These are phyloP conservation scores for Ogataea trehaloabstinens DNA, from an alignment of 805 yeast genomes.

Conservation along the genomic window DNA sequence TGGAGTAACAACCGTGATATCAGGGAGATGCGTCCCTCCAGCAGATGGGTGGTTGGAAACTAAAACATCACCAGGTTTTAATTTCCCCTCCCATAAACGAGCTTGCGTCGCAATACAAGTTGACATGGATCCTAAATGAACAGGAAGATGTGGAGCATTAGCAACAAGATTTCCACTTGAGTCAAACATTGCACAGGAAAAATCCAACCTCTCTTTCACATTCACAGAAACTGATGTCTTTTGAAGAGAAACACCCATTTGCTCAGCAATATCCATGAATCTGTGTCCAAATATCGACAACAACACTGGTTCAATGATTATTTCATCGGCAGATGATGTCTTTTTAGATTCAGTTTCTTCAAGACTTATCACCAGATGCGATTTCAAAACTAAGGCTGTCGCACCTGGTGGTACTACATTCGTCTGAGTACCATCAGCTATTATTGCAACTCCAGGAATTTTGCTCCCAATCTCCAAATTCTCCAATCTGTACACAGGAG, in stretches of 20 bases:
- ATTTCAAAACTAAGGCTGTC: constrained; percentile 51
- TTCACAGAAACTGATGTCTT: constrained; percentile 80
- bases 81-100: constrained; percentile 57
- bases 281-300: constrained; percentile 78
- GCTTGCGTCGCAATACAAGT: constrained; percentile 72
- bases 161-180: constrained; percentile 77
- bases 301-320: constrained; percentile 61
- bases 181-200: constrained; percentile 81
- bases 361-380: constrained; percentile 56
- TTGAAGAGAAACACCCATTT: constrained; percentile 79
- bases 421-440: constrained; percentile 81
- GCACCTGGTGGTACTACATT: constrained; percentile 66
- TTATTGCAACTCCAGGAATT: constrained; percentile 69
- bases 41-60: constrained; percentile 78
- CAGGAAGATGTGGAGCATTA: constrained; percentile 87
- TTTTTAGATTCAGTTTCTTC: constrained; percentile 15
- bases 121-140: constrained; percentile 84
- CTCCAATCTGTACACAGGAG: constrained; percentile 58
- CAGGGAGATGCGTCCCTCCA: constrained; percentile 89
- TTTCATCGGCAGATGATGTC: constrained; percentile 9
- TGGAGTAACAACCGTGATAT: constrained; percentile 90
- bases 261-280: constrained; percentile 89
- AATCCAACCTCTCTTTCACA: constrained; percentile 80
- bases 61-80: constrained; percentile 71
- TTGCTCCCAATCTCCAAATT: constrained; percentile 50